A percentile compares a stretch with the other conserved stretches of the same genome.
Evolutionary conservation across 2,329 filamentous ascomycete genomes (phyloP).

Genomic region (Penicillium sp.): DNA sequence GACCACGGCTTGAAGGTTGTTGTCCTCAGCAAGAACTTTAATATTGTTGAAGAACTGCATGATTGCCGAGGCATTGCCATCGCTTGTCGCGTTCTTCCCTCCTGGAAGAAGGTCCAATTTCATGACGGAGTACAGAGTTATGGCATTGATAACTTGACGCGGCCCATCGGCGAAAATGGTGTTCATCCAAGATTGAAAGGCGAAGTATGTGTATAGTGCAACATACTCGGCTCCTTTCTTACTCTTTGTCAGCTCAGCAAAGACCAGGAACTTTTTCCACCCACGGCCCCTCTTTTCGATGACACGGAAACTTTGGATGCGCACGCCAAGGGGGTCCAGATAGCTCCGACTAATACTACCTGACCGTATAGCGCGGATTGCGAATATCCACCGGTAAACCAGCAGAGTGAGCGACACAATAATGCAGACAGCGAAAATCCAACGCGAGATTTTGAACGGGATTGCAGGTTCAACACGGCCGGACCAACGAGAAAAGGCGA

Average conservation of each 20-base stretch:
- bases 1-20: constrained; percentile 77
- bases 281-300: constrained; percentile 68
- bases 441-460: constrained; percentile 76
- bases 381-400: constrained; percentile 74
- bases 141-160: constrained; percentile 83
- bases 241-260: constrained; percentile 84
- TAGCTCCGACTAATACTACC: constrained; percentile 90
- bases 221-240: constrained; percentile 89
- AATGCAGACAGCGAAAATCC: constrained; percentile 93
- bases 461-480: constrained; percentile 78
- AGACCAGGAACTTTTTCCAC: constrained; percentile 88
- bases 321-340: constrained; percentile 80
- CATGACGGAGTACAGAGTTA: constrained; percentile 85
- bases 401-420: constrained; percentile 85
- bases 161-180: constrained; percentile 89
- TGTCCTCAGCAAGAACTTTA: constrained; percentile 66
- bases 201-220: constrained; percentile 88
- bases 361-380: constrained; percentile 75
- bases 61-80: constrained; percentile 62
- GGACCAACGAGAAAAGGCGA: constrained; percentile 87
- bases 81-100: constrained; percentile 49
- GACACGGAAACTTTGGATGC: constrained; percentile 74
- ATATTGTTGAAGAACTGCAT: constrained; percentile 83
- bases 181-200: constrained; percentile 77
- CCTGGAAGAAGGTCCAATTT: constrained; percentile 68